Percentiles rank a stretch among this genome's conserved stretches.
These are phyloP conservation scores for Mycena epipterygia DNA, from an alignment of 768 basidiomycete genomes.

Conservation along the genomic window DNA sequence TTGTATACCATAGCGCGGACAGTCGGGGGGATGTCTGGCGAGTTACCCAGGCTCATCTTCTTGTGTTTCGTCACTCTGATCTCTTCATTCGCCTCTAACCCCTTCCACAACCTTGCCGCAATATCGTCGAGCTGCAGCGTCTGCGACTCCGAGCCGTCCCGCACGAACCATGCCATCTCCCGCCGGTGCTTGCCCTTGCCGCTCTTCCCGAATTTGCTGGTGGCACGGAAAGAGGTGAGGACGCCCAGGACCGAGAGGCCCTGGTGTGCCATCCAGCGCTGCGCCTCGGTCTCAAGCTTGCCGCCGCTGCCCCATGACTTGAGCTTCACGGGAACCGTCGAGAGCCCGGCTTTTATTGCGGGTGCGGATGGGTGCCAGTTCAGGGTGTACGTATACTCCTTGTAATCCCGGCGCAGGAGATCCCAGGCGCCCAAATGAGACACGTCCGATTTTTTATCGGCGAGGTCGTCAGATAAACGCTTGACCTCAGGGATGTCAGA, in stretches of 20 bases:
- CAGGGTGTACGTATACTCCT: slow-evolving; percentile 78
- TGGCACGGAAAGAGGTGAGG: slow-evolving; percentile 77
- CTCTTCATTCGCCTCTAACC: slow-evolving; percentile 68
- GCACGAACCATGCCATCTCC: slow-evolving; percentile 77
- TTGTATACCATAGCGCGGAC: slow-evolving; percentile 67
- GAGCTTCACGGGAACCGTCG: slow-evolving; percentile 84
- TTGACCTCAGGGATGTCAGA: slow-evolving; percentile 57
- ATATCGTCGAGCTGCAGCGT: slow-evolving; percentile 55
- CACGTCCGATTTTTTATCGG: slow-evolving; percentile 75
- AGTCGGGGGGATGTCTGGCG: slow-evolving; percentile 37
- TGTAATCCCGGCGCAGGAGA: slow-evolving; percentile 95
- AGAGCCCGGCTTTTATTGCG: slow-evolving; percentile 77
- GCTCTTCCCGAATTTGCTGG: slow-evolving; percentile 52
- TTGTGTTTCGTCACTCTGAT: slow-evolving; percentile 67
- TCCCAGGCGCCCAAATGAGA: slow-evolving; percentile 78
- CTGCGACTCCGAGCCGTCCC: slow-evolving; percentile 48
- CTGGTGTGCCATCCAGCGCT: slow-evolving; percentile 76
- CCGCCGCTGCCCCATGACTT: slow-evolving; percentile 66
- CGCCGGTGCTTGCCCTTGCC: slow-evolving; percentile 70
- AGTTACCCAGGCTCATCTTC: slow-evolving; percentile 55
- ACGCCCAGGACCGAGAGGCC: slow-evolving; percentile 80
- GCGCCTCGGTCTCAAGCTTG: slow-evolving; percentile 53
- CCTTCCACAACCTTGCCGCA: slow-evolving; percentile 64
- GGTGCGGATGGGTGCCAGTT: slow-evolving; percentile 52
- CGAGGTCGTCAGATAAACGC: slow-evolving; percentile 62